Conservation (phyloP, 345 rosid species). For the Crucihimalaya himalaica region DNA sequence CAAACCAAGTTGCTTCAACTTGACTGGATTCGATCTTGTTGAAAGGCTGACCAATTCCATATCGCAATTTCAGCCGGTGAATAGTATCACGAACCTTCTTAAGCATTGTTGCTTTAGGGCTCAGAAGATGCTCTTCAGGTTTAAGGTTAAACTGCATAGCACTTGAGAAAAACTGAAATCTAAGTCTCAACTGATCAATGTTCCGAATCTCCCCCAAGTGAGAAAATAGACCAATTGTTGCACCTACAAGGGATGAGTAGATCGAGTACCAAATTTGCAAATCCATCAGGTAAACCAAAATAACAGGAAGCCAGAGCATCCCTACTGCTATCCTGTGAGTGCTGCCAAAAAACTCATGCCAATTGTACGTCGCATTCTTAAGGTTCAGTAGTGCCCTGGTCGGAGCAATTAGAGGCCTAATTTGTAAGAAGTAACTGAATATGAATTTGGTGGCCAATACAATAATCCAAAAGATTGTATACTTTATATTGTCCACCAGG, state of each 20-base stretch:
- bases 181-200: conserved; percentile 77
- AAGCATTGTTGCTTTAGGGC: conserved; percentile 61
- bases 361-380: conserved; percentile 34
- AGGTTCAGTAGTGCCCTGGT: conserved; percentile 58
- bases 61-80: conserved; percentile 70
- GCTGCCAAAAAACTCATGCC: conserved; percentile 82
- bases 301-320: conserved; percentile 77
- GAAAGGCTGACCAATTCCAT: conserved; percentile 83
- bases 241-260: conserved; percentile 72
- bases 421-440: conserved; percentile 85
- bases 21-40: conserved; percentile 81
- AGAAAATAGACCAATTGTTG: conserved; percentile 62
- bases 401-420: conserved; percentile 72
- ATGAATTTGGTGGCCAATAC: conserved; percentile 63
- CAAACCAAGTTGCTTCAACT: conserved; percentile 84
- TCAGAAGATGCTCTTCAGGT: conserved; percentile 60
- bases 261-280: conserved; percentile 89
- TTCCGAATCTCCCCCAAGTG: conserved; percentile 94
- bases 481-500: conserved; percentile 67
- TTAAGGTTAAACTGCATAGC: conserved; percentile 91
- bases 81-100: conserved; percentile 80
- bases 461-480: conserved; percentile 71
- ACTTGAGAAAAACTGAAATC: conserved; percentile 92
- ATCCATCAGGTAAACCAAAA: conserved; percentile 78
- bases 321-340: conserved; percentile 57